Conservation (phyloP, 352 stramenopile genomes). For the Globisporangium paroecandrum region DNA sequence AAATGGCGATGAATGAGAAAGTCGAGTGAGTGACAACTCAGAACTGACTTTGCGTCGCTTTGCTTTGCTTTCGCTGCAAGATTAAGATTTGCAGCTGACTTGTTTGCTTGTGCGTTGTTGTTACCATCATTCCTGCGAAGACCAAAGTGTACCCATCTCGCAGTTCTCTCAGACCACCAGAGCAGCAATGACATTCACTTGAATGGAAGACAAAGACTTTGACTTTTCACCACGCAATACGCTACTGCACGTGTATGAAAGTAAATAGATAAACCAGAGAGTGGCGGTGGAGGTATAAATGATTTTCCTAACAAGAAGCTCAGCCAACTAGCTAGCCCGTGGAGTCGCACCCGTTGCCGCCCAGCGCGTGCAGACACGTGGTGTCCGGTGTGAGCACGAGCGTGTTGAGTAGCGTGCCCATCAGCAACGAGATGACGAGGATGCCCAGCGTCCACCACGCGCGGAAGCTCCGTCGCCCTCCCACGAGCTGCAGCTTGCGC, state of each 20-base stretch:
- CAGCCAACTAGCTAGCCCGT: not conserved
- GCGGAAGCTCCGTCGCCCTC: conserved; percentile 14
- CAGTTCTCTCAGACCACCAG: not conserved
- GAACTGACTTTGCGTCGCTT: not conserved
- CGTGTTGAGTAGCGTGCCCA: conserved; percentile 21
- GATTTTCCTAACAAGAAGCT: not conserved
- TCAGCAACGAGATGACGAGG: conserved; percentile 17
- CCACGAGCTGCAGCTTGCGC: conserved; percentile 9
- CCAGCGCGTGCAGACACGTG: conserved; percentile 28
- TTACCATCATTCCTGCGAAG: not conserved
- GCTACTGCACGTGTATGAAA: not conserved
- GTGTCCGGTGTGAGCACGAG: conserved; percentile 30
- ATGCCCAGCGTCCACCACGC: conserved; percentile 25
- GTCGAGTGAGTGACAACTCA: not conserved
- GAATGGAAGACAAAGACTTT: not conserved
- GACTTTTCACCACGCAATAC: not conserved
- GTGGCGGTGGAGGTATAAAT: not conserved
- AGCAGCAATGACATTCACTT: not conserved
- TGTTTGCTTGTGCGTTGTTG: not conserved
- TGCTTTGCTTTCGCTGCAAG: not conserved
- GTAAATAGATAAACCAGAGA: not conserved
- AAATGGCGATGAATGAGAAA: not conserved
- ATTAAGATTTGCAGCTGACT: not conserved
- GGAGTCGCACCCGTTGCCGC: conserved; percentile 21
- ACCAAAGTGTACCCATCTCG: not conserved